Conservation (phyloP, 2,329 filamentous ascomycete genomes). For the Chrysosporium queenslandicum region DNA sequence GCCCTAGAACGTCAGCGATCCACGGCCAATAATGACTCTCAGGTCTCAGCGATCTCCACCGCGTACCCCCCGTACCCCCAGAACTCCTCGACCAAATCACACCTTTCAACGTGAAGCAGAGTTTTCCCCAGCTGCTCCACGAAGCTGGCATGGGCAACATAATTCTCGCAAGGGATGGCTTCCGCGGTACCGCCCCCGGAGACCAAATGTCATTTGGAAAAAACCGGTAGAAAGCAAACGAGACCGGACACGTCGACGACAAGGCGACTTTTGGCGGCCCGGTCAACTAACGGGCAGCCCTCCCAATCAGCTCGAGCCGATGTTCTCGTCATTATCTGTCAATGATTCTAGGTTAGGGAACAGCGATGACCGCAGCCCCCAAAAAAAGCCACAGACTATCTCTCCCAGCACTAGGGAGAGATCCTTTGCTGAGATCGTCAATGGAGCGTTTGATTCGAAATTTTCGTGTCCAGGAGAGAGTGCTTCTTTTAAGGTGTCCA, state of each 20-base stretch:
- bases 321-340: conserved; percentile 7
- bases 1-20: neutral
- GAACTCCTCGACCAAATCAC: neutral
- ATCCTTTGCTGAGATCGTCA: conserved; percentile 16
- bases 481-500: neutral
- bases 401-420: conserved; percentile 11
- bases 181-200: neutral
- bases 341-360: neutral
- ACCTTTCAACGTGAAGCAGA: neutral
- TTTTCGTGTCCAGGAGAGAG: neutral
- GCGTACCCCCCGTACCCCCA: neutral
- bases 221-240: neutral
- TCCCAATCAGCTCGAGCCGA: neutral
- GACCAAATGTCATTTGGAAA: neutral
- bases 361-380: neutral
- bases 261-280: neutral
- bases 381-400: conserved; percentile 5
- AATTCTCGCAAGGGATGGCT: neutral
- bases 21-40: neutral
- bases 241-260: neutral
- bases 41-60: neutral
- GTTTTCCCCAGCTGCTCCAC: neutral
- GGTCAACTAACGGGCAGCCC: neutral
- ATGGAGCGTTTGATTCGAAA: conserved; percentile 8
- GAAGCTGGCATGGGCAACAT: conserved; percentile 6